Evolutionary conservation across 176 grass and related monocot species (phyloP).

Genomic region (Lolium rigidum): DNA sequence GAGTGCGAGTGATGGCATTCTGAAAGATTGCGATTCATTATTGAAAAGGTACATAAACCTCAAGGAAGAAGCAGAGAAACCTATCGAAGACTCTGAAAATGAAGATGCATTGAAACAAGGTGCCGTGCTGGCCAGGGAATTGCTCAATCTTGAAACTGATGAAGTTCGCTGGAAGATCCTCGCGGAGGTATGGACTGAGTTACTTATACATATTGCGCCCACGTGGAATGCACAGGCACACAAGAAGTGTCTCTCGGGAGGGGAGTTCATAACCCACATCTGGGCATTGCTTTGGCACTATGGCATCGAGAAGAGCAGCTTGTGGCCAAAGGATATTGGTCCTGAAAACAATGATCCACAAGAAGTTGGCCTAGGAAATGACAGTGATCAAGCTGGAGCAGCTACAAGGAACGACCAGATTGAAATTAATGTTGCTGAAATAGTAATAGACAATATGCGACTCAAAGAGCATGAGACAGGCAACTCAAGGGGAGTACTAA

Average conservation of each 20-base stretch:
- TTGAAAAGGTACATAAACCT: not conserved
- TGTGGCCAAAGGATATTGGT: conserved; percentile 4
- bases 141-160: not conserved
- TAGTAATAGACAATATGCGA: not conserved
- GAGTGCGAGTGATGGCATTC: conserved; percentile 6
- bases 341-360: not conserved
- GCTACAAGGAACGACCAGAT: not conserved
- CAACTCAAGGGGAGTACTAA: not conserved
- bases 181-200: conserved; percentile 36
- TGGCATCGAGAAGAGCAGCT: conserved; percentile 12
- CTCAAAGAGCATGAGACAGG: no score
- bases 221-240: conserved; percentile 34
- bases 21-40: conserved; percentile 21
- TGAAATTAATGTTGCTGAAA: not conserved
- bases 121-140: conserved; percentile 3
- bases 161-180: conserved; percentile 32
- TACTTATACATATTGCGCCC: conserved; percentile 44
- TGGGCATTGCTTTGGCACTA: conserved; percentile 51
- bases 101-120: conserved; percentile 16
- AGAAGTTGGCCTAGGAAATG: not conserved
- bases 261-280: conserved; percentile 44
- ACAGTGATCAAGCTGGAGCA: not conserved
- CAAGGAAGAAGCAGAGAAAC: not conserved
- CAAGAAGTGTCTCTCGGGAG: conserved; percentile 31
- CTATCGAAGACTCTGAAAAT: not conserved